These are phyloP conservation scores for Casuarina glauca DNA, from an alignment of 306 rosid genomes.

Conservation along the genomic window DNA sequence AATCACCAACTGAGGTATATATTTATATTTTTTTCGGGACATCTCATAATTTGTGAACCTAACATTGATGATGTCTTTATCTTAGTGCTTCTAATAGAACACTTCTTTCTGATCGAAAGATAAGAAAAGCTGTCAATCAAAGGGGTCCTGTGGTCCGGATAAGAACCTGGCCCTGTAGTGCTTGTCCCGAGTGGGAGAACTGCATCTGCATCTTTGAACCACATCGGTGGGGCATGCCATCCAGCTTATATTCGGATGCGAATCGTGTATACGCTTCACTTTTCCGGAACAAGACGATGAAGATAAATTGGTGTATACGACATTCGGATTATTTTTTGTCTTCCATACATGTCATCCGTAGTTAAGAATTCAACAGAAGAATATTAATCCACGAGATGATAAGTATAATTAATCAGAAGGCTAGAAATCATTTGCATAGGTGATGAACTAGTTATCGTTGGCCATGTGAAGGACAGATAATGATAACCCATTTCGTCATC, in stretches of 20 bases:
- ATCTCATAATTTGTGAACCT: too few species aligned
- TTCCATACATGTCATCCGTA: not conserved
- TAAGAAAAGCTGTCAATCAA: not conserved
- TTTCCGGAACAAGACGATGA: not conserved
- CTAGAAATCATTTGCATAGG: not conserved
- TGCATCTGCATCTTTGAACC: not conserved
- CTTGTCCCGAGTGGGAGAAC: not conserved
- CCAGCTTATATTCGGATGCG: not conserved
- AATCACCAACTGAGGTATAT: too few species aligned
- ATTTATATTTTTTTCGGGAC: too few species aligned
- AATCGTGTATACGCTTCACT: not conserved
- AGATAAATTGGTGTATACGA: not conserved
- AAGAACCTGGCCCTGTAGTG: not conserved
- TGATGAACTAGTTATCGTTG: not conserved
- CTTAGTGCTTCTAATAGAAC: not conserved
- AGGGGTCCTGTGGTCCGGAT: not conserved
- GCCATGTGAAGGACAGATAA: not conserved
- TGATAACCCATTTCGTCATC: not conserved
- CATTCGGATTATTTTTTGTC: slow-evolving; percentile 15
- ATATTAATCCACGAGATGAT: slow-evolving; percentile 16
- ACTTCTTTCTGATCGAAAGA: not conserved
- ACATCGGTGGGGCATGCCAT: slow-evolving; percentile 2
- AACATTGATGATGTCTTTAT: too few species aligned
- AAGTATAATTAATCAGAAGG: not conserved
- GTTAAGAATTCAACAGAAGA: not conserved